phyloP scores from a whole-genome alignment of 179 eudicot species.

The Spinacia oleracea region DNA sequence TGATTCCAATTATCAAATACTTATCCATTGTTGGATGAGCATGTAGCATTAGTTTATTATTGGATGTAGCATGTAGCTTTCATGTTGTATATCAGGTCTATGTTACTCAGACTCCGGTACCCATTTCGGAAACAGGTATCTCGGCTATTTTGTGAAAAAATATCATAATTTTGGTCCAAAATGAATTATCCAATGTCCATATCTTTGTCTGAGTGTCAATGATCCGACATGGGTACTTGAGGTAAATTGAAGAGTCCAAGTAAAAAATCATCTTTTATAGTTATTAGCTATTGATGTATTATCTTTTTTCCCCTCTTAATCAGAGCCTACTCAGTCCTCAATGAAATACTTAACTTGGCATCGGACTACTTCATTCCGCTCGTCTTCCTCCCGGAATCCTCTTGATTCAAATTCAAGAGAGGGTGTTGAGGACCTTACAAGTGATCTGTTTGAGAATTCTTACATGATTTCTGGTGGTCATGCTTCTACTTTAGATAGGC shows the following conservation, averaged over 20 bases:
- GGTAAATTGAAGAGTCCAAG: too few species aligned
- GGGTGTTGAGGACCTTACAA: conserved; percentile 56
- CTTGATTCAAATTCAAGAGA: conserved; percentile 61
- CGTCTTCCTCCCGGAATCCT: conserved; percentile 73
- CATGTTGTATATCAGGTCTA: neutral
- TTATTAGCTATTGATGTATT: neutral
- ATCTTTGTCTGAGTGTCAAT: too few species aligned
- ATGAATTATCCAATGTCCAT: too few species aligned
- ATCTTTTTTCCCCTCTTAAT: conserved; percentile 7
- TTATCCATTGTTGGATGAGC: neutral
- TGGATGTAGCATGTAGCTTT: too few species aligned
- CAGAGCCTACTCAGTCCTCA: conserved; percentile 68
- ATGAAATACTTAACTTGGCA: conserved; percentile 94
- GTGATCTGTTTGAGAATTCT: conserved; percentile 59
- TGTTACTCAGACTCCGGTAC: too few species aligned
- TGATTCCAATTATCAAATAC: neutral
- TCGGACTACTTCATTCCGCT: conserved; percentile 73
- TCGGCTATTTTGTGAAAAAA: too few species aligned
- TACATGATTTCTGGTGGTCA: conserved; percentile 89
- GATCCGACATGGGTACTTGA: too few species aligned
- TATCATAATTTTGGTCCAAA: too few species aligned
- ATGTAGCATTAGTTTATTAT: neutral
- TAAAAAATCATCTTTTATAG: too few species aligned
- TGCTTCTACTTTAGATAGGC: conserved; percentile 92
- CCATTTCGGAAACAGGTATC: too few species aligned